Percentiles rank a stretch among this genome's conserved stretches.
Conservation (phyloP, 257 asterid species). For the Solanum clarkiae region DNA sequence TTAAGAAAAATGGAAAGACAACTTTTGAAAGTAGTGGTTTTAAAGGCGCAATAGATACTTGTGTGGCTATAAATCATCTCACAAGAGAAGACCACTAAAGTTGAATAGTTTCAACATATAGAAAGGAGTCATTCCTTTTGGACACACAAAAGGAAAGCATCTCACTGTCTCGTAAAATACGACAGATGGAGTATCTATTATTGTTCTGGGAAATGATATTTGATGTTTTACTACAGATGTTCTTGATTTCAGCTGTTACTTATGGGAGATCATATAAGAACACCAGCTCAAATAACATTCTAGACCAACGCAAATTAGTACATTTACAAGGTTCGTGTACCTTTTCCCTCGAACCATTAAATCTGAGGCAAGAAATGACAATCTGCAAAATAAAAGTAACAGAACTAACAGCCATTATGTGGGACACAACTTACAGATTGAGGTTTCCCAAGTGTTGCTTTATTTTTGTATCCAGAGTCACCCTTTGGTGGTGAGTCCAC, state of each 20-base stretch:
- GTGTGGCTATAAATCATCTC: neutral
- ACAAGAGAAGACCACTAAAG: neutral
- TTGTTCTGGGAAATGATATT: neutral
- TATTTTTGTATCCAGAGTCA: constrained; percentile 27
- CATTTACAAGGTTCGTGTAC: neutral
- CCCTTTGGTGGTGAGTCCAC: constrained; percentile 44
- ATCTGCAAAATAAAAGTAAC: no score
- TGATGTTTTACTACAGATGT: neutral
- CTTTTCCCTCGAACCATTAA: neutral
- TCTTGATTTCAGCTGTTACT: neutral
- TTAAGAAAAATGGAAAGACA: neutral
- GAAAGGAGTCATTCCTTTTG: neutral
- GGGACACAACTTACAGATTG: constrained; percentile 40
- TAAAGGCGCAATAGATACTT: neutral
- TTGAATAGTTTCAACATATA: neutral
- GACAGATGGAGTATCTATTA: neutral
- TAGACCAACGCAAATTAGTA: neutral
- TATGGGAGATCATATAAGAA: neutral
- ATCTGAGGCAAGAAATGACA: neutral
- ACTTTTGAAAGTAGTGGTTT: neutral
- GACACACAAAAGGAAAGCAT: neutral
- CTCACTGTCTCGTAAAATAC: neutral
- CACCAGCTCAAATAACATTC: neutral
- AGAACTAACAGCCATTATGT: neutral
- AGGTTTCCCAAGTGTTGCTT: constrained; percentile 53